Base-by-base conservation (phyloP, 805 yeast species). In the Kregervanrija fluxuum region DNA sequence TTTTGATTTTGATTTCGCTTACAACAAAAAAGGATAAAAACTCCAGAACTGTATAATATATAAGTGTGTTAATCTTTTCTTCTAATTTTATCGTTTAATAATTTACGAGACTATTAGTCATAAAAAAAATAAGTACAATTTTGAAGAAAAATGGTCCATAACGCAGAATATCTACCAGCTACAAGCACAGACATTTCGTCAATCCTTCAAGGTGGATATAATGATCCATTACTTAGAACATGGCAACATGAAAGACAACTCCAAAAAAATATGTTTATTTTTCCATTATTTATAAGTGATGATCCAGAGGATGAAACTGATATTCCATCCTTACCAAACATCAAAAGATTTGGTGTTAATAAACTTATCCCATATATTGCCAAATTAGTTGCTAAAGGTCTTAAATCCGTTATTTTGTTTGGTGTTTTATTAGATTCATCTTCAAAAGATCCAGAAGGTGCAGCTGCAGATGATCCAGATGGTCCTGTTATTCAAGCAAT, bases 381-480 rank as follows among this genome's bases (percentile, higher is more conserved):
- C 33, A 65, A 76, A 0, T 71, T 93, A 39, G 84, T 91, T 10
- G 72, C 68, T 4, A 90, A 90, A 59, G 99, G 99, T 1, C 71
- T 93, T 39, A 72, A 75, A 50, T 74, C 96, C 0, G 98, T 93
- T 10, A 83, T 93, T 46, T 68, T 93, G 47, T 93, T 93, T 64
- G 99, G 99, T 37, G 96, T 93, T 8, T 91, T 95, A 13, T 61
- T 86, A 54, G 78, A 78, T 45, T 80, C 74, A 1, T 88, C 84
- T 8, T 76, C 67, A 40, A 93, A 93, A 57, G 99, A 93, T 62
- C 71, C 75, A 6, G 71, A 69, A 32, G 99, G 96, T 8, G 77
- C 95, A 2, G 77, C 88, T 38, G 99, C 99, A 2, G 98, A 93
- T 63, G 96, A 89, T 63, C 96, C 96, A 34, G 75, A 86, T 32